Evolutionary conservation across 805 yeast genomes (phyloP).

Genomic region (Lipomyces orientalis): DNA sequence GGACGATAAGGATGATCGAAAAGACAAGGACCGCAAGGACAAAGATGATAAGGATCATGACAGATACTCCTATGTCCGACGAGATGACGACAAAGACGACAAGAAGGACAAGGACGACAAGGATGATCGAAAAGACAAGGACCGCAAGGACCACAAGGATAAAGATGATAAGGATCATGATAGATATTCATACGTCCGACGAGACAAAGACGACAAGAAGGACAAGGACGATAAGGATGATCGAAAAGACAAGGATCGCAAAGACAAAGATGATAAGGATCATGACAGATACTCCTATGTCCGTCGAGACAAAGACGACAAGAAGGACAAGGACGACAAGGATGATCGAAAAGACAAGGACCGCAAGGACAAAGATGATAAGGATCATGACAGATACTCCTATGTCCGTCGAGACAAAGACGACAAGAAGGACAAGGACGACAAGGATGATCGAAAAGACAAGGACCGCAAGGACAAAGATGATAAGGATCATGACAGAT

Average conservation of each 20-base stretch:
- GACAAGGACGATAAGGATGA: slow-evolving; percentile 45
- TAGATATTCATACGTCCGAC: too few relatives aligned
- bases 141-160: slow-evolving; percentile 38
- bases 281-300: too few relatives aligned
- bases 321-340: slow-evolving; percentile 14
- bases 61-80: too few relatives aligned
- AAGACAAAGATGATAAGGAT: slow-evolving; percentile 36
- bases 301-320: slow-evolving; percentile 21
- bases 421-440: too few relatives aligned
- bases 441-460: neutral
- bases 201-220: slow-evolving; percentile 44
- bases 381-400: too few relatives aligned
- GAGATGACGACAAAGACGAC: slow-evolving; percentile 42
- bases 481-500: neutral
- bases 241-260: too few relatives aligned
- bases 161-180: slow-evolving; percentile 40
- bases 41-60: slow-evolving; percentile 37
- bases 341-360: neutral
- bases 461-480: slow-evolving; percentile 15
- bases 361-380: neutral
- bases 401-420: too few relatives aligned
- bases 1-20: too few relatives aligned
- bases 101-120: slow-evolving; percentile 39
- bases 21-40: too few relatives aligned
- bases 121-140: neutral